Evolutionary conservation across 495 filamentous ascomycete species (phyloP).

Genomic region (Neurospora discreta): DNA sequence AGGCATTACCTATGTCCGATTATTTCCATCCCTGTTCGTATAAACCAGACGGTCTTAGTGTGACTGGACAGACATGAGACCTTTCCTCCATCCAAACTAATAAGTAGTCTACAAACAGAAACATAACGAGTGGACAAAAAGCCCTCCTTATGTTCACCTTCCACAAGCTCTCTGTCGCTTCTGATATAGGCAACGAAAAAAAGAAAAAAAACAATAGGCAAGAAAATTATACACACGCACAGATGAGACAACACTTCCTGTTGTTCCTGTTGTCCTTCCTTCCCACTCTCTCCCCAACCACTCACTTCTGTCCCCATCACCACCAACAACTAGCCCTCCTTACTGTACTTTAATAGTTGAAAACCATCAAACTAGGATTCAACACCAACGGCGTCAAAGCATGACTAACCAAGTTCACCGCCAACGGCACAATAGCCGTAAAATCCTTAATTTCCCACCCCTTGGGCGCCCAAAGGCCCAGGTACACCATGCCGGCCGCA

Average conservation of each 20-base stretch:
- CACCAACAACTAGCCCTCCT: neutral
- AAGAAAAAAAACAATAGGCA: neutral
- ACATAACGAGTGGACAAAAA: neutral
- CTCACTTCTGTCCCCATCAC: neutral
- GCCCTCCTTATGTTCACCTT: neutral
- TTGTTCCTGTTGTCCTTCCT: neutral
- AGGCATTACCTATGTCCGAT: neutral
- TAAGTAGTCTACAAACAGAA: neutral
- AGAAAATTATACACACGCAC: neutral
- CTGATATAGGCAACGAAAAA: neutral
- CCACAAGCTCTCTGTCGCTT: neutral
- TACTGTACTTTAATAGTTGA: slow-evolving; percentile 44
- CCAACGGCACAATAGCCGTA: slow-evolving; percentile 62
- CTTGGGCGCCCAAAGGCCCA: slow-evolving; percentile 50
- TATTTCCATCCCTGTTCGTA: neutral
- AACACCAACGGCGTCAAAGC: slow-evolving; percentile 55
- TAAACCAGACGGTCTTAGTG: neutral
- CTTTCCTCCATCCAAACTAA: neutral
- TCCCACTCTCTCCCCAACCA: neutral
- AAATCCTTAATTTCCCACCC: slow-evolving; percentile 58
- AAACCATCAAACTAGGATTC: slow-evolving; percentile 66
- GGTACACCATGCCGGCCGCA: slow-evolving; percentile 49
- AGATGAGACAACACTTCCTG: neutral
- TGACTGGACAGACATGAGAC: neutral
- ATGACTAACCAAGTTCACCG: slow-evolving; percentile 51